A percentile compares a stretch with the other conserved stretches of the same genome.
Evolutionary conservation across 1,284 basidiomycete genomes (phyloP).

Genomic region (Boletus hoseneyae): DNA sequence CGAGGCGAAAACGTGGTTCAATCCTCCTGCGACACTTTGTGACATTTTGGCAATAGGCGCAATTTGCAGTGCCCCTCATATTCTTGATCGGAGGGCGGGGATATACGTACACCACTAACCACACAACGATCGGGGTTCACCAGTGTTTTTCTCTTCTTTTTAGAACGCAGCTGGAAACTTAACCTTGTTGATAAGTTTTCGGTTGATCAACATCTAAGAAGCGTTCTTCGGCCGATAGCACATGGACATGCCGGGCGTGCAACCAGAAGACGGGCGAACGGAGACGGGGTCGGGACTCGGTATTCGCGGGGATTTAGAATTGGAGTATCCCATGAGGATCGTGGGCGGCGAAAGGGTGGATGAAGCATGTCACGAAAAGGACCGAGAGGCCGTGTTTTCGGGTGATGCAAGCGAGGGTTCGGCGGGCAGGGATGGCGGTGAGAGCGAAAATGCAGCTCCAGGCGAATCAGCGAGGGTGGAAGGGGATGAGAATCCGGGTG

Average conservation of each 20-base stretch:
- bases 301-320: slow-evolving; percentile 22
- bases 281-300: slow-evolving; percentile 9
- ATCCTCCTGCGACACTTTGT: too few species aligned
- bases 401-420: slow-evolving; percentile 18
- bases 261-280: slow-evolving; percentile 1
- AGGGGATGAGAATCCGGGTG: slow-evolving; percentile 8
- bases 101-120: too few species aligned
- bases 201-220: slow-evolving; percentile 3
- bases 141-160: too few species aligned
- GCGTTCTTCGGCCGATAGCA: slow-evolving; percentile 5
- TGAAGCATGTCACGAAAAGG: slow-evolving; percentile 20
- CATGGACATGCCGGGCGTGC: neutral
- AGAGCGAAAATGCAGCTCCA: slow-evolving; percentile 1
- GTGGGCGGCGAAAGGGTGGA: slow-evolving; percentile 22
- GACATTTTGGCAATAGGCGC: too few species aligned
- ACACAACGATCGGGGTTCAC: too few species aligned
- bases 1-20: too few species aligned
- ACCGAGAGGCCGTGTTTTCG: slow-evolving; percentile 19
- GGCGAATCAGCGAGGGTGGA: slow-evolving; percentile 11
- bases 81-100: too few species aligned
- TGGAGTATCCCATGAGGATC: slow-evolving; percentile 25
- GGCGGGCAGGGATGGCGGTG: slow-evolving; percentile 9
- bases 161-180: neutral
- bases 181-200: neutral
- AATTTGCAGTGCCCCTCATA: too few species aligned